Base-by-base conservation (phyloP, 805 yeast species). In the Cyberlindnera japonica region DNA sequence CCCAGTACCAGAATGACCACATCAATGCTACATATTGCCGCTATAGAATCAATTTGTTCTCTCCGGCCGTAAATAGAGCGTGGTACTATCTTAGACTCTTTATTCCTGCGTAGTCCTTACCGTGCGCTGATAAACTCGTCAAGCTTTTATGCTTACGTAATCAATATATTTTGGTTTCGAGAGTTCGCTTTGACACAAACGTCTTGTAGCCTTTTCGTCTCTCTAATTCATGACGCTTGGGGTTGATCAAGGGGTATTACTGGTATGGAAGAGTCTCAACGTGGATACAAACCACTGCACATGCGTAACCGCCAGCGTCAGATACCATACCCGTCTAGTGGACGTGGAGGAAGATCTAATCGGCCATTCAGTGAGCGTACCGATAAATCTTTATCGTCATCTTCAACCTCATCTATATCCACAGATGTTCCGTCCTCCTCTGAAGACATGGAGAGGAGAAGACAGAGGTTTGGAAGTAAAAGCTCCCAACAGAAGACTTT, bases 381-480 rank as follows among this genome's bases (percentile, higher is more conserved):
- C n/a, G n/a, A n/a, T n/a, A n/a, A n/a, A n/a, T n/a, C n/a, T n/a
- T n/a, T n/a, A n/a, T n/a, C n/a, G n/a, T 13, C 33, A 30, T 7
- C 22, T 25, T 25, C 37, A 18, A 27, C 24, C 6, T 20, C 25
- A 6, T 14, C 16, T 22, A 15, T 16, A 6, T 10, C 26, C 14
- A 13, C 16, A 5, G 24, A n/a, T n/a, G n/a, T n/a, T n/a, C n/a
- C n/a, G n/a, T n/a, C 32, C 20, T 38, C 47, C 7, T 6, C 24
- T 2, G 48, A 40, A 5, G 53, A 37, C 4, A 35, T 54, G 12
- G 54, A 51, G 35, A 58, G 49, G 43, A 57, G 76, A 35, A 52
- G 51, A 36, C 50, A 49, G 11, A 57, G 69, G 42, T 72, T 73
- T 41, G 37, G 49, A 6, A 44, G 43, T 0, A 57, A 61, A 5